Base-by-base conservation (phyloP, 192 early-diverging fungal genomes). In the Coemansia sp. region DNA sequence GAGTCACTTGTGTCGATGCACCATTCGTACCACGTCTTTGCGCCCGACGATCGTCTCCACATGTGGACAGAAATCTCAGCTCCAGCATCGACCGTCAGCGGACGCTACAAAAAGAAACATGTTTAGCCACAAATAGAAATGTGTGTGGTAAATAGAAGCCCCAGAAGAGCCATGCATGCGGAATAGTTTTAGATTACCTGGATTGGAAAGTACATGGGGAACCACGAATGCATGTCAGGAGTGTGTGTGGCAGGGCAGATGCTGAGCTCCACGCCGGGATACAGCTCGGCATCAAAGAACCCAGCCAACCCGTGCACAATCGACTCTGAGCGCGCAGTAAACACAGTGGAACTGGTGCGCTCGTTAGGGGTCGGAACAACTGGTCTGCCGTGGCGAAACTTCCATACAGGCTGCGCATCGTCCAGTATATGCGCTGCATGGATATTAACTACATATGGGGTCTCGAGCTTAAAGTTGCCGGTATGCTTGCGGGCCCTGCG, bases 1-100 rank as follows among this genome's bases (percentile, higher is more conserved):
- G 59, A 47, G 20, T 55, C 53, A 20, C 37, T 18, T 1, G 51
- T 16, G 8, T 78, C 57, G 3, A 88, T 89, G 27, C 78, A 69
- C 97, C 97, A 99, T 74, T 99, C 97, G 70, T 98, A 97, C 97
- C 97, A 99, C 11, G 94, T 92, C 62, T 94, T 96, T 39, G 90
- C 65, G 16, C 68, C 75, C 52, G 86, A 82, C n/a, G 90, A 83
- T 43, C 85, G 74, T 23, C 97, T 71, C 96, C 97, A 99, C 69
- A 97, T 90, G 62, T 91, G 83, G 12, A 94, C 75, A 9, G 78
- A 72, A 1, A 99, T 69, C 2, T 57, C 58, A 11, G 87, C 72
- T 5, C 85, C 87, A 8, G 75, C 62, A 8, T 82, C 81, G n/a
- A 92, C 83, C 59, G 82, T 78, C 24, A 97, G 59, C 5, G 97